Percentiles rank a stretch among this genome's conserved stretches.
phyloP scores from a whole-genome alignment of 192 early-diverging fungal genomes.

The Kappamyces sp. region DNA sequence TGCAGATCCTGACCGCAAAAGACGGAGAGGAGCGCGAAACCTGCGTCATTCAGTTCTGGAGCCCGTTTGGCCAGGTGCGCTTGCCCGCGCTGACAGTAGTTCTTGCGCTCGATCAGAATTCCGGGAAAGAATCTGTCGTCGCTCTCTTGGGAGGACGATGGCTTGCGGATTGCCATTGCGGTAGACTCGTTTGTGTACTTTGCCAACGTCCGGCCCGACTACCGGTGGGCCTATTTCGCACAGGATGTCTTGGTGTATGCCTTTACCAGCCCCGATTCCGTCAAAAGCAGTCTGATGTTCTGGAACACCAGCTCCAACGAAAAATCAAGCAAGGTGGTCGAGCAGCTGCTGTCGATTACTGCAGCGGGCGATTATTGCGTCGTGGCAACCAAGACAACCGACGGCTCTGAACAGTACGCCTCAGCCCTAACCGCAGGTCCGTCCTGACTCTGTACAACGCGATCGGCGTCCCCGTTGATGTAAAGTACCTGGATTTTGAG shows the following conservation, averaged over 20 bases:
- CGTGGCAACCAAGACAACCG: constrained; percentile 39
- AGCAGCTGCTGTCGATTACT: constrained; percentile 34
- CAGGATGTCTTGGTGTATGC: constrained; percentile 46
- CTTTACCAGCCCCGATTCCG: constrained; percentile 31
- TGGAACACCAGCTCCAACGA: constrained; percentile 56
- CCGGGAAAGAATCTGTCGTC: constrained; percentile 49
- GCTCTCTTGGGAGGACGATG: constrained; percentile 53
- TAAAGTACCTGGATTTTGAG: constrained; percentile 45
- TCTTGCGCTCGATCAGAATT: constrained; percentile 50
- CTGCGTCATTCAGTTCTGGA: constrained; percentile 49
- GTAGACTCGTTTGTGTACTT: constrained; percentile 61
- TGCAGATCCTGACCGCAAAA: constrained; percentile 36
- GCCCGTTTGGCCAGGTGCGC: constrained; percentile 45
- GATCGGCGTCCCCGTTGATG: constrained; percentile 49
- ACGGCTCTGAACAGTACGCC: constrained; percentile 3
- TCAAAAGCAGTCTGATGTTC: constrained; percentile 39
- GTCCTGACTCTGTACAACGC: constrained; percentile 45
- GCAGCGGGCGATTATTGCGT: constrained; percentile 43
- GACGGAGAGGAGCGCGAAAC: constrained; percentile 56
- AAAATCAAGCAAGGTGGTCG: constrained; percentile 30
- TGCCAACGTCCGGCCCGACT: constrained; percentile 53
- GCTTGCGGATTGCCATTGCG: constrained; percentile 49
- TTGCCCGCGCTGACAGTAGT: constrained; percentile 24
- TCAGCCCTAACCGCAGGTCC: constrained; percentile 20
- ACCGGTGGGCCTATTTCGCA: constrained; percentile 46